phyloP scores from a whole-genome alignment of 2,329 filamentous ascomycete genomes.

The Fusarium verticillioides region DNA sequence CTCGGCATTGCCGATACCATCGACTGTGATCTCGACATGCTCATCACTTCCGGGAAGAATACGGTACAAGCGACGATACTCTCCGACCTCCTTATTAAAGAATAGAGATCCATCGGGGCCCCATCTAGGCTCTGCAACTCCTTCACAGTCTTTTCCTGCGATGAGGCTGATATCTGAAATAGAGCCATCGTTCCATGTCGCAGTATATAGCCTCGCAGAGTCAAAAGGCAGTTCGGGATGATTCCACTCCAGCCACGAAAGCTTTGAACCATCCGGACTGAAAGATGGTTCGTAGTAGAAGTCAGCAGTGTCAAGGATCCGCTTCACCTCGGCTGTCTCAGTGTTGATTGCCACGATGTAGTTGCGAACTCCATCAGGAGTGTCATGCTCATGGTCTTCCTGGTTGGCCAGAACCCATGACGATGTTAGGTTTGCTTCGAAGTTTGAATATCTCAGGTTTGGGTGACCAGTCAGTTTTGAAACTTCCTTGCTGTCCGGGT shows the following conservation, averaged over 20 bases:
- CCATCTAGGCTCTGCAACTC: conserved; percentile 63
- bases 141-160: conserved; percentile 56
- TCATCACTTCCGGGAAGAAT: conserved; percentile 44
- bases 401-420: conserved; percentile 62
- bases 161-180: conserved; percentile 50
- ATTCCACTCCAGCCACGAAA: conserved; percentile 66
- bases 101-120: conserved; percentile 59
- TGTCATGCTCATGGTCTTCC: conserved; percentile 59
- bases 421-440: conserved; percentile 53
- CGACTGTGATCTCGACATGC: conserved; percentile 47
- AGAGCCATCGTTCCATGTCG: conserved; percentile 52
- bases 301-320: conserved; percentile 58
- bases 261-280: conserved; percentile 56
- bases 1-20: conserved; percentile 55
- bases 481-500: conserved; percentile 51
- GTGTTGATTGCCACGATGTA: conserved; percentile 55
- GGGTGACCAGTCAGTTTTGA: conserved; percentile 47
- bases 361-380: conserved; percentile 49
- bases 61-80: conserved; percentile 60
- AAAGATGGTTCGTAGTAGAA: conserved; percentile 65
- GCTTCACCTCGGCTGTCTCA: conserved; percentile 53
- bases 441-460: conserved; percentile 58
- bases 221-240: conserved; percentile 65
- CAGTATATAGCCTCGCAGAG: conserved; percentile 56
- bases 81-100: conserved; percentile 58